Evolutionary conservation across 371 early-diverging fungal genomes (phyloP).

Genomic region (Mortierella sp.): DNA sequence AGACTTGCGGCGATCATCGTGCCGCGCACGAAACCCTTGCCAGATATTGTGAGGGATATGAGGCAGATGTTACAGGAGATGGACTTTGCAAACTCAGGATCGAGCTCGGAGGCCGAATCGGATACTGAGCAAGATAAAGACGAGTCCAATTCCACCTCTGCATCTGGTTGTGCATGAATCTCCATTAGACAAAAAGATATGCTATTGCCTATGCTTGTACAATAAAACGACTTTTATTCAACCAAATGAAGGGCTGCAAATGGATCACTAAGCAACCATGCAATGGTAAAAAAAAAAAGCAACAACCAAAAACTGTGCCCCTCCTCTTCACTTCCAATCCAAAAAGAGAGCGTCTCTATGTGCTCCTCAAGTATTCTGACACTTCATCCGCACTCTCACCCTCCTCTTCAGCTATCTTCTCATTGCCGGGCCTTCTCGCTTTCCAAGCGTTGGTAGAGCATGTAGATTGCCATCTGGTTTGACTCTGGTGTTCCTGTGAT

Average conservation of each 20-base stretch:
- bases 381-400: not conserved
- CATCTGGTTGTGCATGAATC: not conserved
- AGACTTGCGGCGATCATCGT: constrained; percentile 29
- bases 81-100: constrained; percentile 17
- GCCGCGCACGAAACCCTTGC: constrained; percentile 45
- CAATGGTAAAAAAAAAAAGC: too few species aligned
- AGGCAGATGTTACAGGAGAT: constrained; percentile 37
- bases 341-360: too few species aligned
- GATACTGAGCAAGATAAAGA: not conserved
- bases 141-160: not conserved
- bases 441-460: constrained; percentile 83
- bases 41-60: constrained; percentile 42
- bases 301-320: not conserved
- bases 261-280: too few species aligned
- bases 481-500: constrained; percentile 84
- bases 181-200: too few species aligned
- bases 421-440: constrained; percentile 71
- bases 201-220: too few species aligned
- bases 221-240: too few species aligned
- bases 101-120: constrained; percentile 4
- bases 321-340: not conserved
- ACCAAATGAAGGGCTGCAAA: too few species aligned
- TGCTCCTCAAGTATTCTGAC: not conserved
- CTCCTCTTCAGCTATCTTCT: not conserved
- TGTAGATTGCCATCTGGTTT: constrained; percentile 83